Evolutionary conservation across 1,139 yeast genomes (phyloP).

Genomic region (Pichia sp.): DNA sequence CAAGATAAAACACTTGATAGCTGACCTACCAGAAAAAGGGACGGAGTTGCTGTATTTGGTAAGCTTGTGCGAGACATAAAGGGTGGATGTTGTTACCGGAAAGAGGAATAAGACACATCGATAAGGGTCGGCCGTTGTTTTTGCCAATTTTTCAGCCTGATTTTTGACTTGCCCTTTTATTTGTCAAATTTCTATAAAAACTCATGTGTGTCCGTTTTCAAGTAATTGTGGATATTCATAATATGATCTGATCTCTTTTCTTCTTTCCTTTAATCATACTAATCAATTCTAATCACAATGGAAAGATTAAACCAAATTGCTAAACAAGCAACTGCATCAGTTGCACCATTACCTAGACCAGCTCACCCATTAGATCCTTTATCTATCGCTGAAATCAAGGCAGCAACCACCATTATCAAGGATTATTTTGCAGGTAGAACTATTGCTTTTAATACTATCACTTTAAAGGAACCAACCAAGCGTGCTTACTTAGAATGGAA

Average conservation of each 20-base stretch:
- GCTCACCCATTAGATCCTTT: constrained; percentile 71
- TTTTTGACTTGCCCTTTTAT: too few relatives aligned
- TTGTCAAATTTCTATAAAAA: too few relatives aligned
- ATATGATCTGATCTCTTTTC: background rate
- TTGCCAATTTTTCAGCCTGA: too few relatives aligned
- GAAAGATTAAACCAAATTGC: constrained; percentile 66
- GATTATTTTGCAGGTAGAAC: constrained; percentile 40
- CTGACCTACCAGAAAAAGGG: too few relatives aligned
- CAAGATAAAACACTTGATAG: too few relatives aligned
- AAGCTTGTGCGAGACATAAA: too few relatives aligned
- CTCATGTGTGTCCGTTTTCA: too few relatives aligned
- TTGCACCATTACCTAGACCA: constrained; percentile 48
- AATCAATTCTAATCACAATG: constrained; percentile 32
- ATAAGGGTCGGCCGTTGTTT: too few relatives aligned
- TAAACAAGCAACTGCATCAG: constrained; percentile 53
- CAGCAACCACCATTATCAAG: constrained; percentile 40
- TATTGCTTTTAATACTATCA: constrained; percentile 59
- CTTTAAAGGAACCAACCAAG: constrained; percentile 67
- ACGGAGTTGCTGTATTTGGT: too few relatives aligned
- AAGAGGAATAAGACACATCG: too few relatives aligned
- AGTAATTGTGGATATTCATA: too few relatives aligned
- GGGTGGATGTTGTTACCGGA: too few relatives aligned
- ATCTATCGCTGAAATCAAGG: constrained; percentile 48
- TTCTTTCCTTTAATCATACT: background rate
- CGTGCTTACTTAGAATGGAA: constrained; percentile 59